These are phyloP conservation scores for Hygrophila difformis DNA, from an alignment of 257 asterid genomes.

Conservation along the genomic window DNA sequence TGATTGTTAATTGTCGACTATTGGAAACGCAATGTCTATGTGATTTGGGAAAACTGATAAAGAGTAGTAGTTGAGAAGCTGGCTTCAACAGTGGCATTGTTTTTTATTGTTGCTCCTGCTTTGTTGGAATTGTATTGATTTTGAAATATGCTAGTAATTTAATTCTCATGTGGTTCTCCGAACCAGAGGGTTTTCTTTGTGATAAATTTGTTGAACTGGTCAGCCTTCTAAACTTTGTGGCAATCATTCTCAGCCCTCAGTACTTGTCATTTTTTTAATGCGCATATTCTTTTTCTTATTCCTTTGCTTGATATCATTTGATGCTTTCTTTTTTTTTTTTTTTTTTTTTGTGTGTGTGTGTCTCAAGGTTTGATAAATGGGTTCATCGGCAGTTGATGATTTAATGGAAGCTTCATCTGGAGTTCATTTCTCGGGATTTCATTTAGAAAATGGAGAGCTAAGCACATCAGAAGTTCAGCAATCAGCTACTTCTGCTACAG, in stretches of 20 bases:
- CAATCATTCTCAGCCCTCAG: conserved; percentile 1
- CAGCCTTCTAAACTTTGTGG: conserved; percentile 1
- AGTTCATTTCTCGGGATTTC: conserved; percentile 93
- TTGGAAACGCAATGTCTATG: neutral
- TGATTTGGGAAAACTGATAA: too few relatives aligned
- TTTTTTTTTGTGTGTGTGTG: conserved; percentile 15
- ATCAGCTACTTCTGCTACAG: conserved; percentile 44
- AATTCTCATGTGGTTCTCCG: neutral
- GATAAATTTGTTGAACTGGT: neutral
- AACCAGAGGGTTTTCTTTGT: neutral
- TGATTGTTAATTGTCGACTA: neutral
- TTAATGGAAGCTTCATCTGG: conserved; percentile 84
- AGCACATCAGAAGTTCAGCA: conserved; percentile 34
- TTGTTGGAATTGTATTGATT: conserved; percentile 7
- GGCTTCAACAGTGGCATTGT: too few relatives aligned
- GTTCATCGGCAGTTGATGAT: conserved; percentile 83
- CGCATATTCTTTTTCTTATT: conserved; percentile 4
- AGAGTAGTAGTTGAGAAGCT: too few relatives aligned
- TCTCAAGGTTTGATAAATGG: conserved; percentile 37
- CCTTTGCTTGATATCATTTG: neutral
- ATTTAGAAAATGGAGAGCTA: conserved; percentile 35
- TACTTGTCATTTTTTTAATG: neutral
- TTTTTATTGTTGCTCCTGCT: neutral
- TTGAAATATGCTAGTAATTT: conserved; percentile 2
- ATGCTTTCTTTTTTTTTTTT: neutral